phyloP scores from a whole-genome alignment of 2,329 filamentous ascomycete genomes.

The Metarhizium sp. region DNA sequence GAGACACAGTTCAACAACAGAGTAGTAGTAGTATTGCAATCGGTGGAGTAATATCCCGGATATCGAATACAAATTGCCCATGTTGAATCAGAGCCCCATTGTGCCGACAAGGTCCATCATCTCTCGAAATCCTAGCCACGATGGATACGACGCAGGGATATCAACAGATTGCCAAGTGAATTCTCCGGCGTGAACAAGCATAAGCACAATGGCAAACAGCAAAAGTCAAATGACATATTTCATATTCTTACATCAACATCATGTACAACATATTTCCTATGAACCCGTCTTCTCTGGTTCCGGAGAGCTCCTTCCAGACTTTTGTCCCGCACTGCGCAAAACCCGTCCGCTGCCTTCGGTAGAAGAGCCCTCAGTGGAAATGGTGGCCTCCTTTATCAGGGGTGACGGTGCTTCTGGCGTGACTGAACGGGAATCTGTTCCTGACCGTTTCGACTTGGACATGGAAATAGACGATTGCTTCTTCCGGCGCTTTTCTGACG shows the following conservation, averaged over 20 bases:
- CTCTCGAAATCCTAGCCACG: too few species aligned
- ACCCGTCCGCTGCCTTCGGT: conserved; percentile 12
- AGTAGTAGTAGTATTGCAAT: too few species aligned
- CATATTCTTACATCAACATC: neutral
- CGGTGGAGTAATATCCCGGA: too few species aligned
- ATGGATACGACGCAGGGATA: too few species aligned
- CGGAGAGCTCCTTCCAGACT: neutral
- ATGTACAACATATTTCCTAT: neutral
- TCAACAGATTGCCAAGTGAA: too few species aligned
- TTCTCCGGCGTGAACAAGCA: too few species aligned
- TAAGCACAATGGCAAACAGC: neutral
- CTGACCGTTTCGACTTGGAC: conserved; percentile 32
- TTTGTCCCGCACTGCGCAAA: conserved; percentile 13
- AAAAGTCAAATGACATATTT: neutral
- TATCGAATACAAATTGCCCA: too few species aligned
- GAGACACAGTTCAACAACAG: too few species aligned
- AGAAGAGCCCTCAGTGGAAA: conserved; percentile 12
- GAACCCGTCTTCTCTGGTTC: neutral
- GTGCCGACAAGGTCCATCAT: too few species aligned
- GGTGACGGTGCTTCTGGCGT: conserved; percentile 47
- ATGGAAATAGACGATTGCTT: conserved; percentile 31
- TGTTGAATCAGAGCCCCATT: too few species aligned
- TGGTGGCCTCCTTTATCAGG: conserved; percentile 37
- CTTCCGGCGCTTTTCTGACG: conserved; percentile 42
- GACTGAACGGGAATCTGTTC: conserved; percentile 40